Evolutionary conservation across 441 rosid species (phyloP).

Genomic region (Populus hybrid): DNA sequence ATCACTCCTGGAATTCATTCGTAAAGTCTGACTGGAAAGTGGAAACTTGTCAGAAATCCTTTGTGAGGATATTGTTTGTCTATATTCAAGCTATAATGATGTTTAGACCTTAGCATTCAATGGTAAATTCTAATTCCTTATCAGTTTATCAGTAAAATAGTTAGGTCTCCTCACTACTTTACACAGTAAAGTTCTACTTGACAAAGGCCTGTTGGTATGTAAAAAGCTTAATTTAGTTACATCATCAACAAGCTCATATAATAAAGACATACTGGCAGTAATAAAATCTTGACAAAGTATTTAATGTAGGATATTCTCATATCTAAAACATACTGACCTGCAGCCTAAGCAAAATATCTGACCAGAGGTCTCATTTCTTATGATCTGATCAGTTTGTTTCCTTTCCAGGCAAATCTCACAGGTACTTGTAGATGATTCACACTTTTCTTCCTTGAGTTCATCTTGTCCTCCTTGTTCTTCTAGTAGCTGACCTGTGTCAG

Average conservation of each 20-base stretch:
- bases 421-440: constrained; percentile 2
- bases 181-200: no score
- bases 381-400: neutral
- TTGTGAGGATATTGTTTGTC: neutral
- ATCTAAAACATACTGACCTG: no score
- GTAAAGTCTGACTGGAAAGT: neutral
- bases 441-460: neutral
- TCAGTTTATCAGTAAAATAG: neutral
- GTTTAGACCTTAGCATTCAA: neutral
- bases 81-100: neutral
- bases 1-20: no score
- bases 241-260: neutral
- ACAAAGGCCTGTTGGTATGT: no score
- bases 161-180: no score
- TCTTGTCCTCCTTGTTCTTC: neutral
- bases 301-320: no score
- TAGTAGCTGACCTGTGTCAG: neutral
- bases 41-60: neutral
- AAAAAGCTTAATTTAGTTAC: neutral
- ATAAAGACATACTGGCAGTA: neutral
- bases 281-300: neutral
- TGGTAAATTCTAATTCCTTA: neutral
- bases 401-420: neutral
- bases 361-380: neutral
- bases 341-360: constrained; percentile 10